A percentile compares a stretch with the other conserved stretches of the same genome.
These are phyloP conservation scores for Cylindrodendrum hubeiense DNA, from an alignment of 2,329 filamentous ascomycete species.

Conservation along the genomic window DNA sequence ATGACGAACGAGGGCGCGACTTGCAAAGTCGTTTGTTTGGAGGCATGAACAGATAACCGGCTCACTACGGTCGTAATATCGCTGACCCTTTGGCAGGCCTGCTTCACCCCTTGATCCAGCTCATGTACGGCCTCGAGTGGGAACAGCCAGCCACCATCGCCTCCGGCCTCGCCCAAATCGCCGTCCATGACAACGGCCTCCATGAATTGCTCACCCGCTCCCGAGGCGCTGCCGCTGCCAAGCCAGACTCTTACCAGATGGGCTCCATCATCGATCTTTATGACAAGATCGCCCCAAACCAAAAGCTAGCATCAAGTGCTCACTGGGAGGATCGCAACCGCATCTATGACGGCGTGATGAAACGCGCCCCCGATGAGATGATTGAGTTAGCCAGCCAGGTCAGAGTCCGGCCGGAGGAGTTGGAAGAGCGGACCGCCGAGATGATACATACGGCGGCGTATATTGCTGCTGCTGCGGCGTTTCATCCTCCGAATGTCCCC, in stretches of 20 bases:
- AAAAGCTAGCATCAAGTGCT: conserved; percentile 67
- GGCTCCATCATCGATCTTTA: conserved; percentile 66
- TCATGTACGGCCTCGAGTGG: conserved; percentile 89
- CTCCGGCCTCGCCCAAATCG: conserved; percentile 81
- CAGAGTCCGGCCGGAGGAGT: conserved; percentile 64
- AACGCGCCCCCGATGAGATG: conserved; percentile 73
- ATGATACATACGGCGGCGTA: conserved; percentile 77
- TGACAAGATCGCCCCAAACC: conserved; percentile 65
- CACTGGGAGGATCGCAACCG: conserved; percentile 69
- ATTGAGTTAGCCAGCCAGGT: conserved; percentile 71
- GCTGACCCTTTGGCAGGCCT: conserved; percentile 56
- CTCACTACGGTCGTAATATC: conserved; percentile 7
- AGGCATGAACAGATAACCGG: conserved; percentile 52
- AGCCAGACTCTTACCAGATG: conserved; percentile 27
- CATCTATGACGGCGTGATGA: conserved; percentile 76
- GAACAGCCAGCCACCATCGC: conserved; percentile 84
- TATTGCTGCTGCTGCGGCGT: conserved; percentile 66
- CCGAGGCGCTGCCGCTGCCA: conserved; percentile 57
- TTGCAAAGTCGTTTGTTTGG: conserved; percentile 77
- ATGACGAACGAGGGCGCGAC: conserved; percentile 73
- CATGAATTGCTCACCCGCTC: conserved; percentile 64
- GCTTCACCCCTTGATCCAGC: conserved; percentile 77
- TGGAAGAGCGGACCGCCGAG: conserved; percentile 66
- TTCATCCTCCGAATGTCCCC: conserved; percentile 72
- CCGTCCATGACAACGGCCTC: conserved; percentile 74